Base-by-base conservation (phyloP, 108 stramenopile genomes). In the Conticribra guillardii region DNA sequence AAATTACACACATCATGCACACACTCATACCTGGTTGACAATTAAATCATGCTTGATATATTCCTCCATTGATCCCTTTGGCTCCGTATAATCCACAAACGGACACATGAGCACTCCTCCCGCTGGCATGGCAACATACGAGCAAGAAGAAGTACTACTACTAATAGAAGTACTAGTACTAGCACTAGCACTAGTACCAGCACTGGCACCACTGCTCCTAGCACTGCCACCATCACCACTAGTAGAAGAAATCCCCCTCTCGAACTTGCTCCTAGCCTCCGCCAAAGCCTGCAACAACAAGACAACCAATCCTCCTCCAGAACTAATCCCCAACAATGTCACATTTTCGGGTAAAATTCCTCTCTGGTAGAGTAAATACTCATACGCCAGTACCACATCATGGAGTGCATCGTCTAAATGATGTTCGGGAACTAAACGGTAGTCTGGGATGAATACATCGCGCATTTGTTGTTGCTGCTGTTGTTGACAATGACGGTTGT, bases 81-180 rank as follows among this genome's bases (percentile, higher is more conserved):
- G 88, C 9, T 76, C 65, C 5, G 83, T 84, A 55, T 88, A 88
- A 72, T 93, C 91, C 7, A 88, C 84, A 81, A 89, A 93, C 0
- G 91, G 91, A n/a, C 84, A 84, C 73, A 90, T 69, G 9, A 90
- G 48, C 0, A 90, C 87, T 4, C 78, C 89, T 19, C 83, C 86
- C 4, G 57, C 58, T 50, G 88, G 88, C 67, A 86, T 69, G 2
- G 73, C 60, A 37, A 76, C 67, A 15, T 26, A 58, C n/a, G n/a
- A n/a, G n/a, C n/a, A n/a, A n/a, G n/a, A n/a, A n/a, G n/a, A n/a
- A n/a, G n/a, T n/a, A n/a, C n/a, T n/a, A n/a, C n/a, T n/a, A n/a
- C n/a, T n/a, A n/a, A n/a, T n/a, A n/a, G n/a, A n/a, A n/a, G n/a
- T n/a, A n/a, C n/a, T n/a, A n/a, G n/a, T n/a, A n/a, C n/a, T n/a